Percentiles rank a stretch among this genome's conserved stretches.
These are phyloP conservation scores for Fusarium sp. DNA, from an alignment of 2,329 filamentous ascomycete genomes.

Conservation along the genomic window DNA sequence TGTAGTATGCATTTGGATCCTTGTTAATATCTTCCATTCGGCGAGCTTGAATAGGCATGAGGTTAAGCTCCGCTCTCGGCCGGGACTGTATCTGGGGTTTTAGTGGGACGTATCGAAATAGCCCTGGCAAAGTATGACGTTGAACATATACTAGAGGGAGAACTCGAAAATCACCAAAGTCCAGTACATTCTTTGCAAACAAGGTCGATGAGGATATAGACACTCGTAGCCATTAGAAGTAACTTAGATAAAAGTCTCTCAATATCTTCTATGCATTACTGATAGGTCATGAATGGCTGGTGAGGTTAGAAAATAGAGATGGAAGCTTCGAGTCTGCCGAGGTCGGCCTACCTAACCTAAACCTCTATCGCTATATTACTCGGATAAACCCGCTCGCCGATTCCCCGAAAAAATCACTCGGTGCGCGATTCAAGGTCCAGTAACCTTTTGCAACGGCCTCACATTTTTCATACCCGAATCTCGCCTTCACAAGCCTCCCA, in stretches of 20 bases:
- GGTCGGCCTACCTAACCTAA: constrained; percentile 15
- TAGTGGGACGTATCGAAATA: constrained; percentile 8
- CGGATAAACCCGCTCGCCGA: constrained; percentile 29
- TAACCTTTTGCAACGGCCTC: constrained; percentile 38
- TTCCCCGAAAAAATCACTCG: constrained; percentile 30
- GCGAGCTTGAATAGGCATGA: constrained; percentile 44
- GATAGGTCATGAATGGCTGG: neutral
- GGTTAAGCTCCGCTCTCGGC: constrained; percentile 28
- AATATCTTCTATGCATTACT: neutral
- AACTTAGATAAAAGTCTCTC: neutral
- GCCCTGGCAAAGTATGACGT: neutral
- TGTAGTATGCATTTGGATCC: neutral
- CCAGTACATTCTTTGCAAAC: neutral
- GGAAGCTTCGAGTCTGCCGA: constrained; percentile 33
- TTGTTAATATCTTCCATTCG: constrained; percentile 10
- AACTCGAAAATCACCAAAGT: neutral
- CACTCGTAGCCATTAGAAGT: too few relatives aligned
- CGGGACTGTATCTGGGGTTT: constrained; percentile 21
- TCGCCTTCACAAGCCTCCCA: constrained; percentile 28
- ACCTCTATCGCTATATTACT: neutral
- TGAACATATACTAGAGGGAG: neutral
- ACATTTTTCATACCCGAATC: constrained; percentile 39
- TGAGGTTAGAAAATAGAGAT: constrained; percentile 1
- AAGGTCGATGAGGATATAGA: neutral
- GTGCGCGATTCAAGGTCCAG: constrained; percentile 29